Percentiles rank a stretch among this genome's conserved stretches.
These are phyloP conservation scores for Xylariales sp. DNA, from an alignment of 2,329 filamentous ascomycete genomes.

Conservation along the genomic window DNA sequence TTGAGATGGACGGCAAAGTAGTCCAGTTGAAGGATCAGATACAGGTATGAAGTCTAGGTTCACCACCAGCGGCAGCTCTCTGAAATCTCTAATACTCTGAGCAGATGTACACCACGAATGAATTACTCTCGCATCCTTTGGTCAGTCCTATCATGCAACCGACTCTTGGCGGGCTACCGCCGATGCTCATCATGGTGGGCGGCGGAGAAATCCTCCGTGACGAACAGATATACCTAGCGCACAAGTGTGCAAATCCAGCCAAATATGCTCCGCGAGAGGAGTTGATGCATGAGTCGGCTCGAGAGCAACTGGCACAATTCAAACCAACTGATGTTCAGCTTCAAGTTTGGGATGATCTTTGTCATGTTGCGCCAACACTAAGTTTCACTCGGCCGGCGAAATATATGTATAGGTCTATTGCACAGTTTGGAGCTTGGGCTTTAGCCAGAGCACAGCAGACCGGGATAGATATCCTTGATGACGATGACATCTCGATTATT, in stretches of 20 bases:
- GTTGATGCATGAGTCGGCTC: slow-evolving; percentile 59
- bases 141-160: slow-evolving; percentile 88
- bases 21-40: slow-evolving; percentile 86
- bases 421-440: slow-evolving; percentile 91
- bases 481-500: slow-evolving; percentile 72
- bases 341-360: slow-evolving; percentile 94
- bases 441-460: slow-evolving; percentile 76
- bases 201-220: slow-evolving; percentile 87
- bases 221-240: slow-evolving; percentile 91
- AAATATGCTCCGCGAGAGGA: slow-evolving; percentile 67
- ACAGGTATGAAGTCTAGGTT: slow-evolving; percentile 68
- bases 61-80: too few relatives aligned
- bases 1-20: slow-evolving; percentile 66
- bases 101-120: slow-evolving; percentile 73
- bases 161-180: slow-evolving; percentile 83
- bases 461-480: slow-evolving; percentile 75
- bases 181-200: slow-evolving; percentile 79
- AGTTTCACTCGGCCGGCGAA: slow-evolving; percentile 96
- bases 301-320: slow-evolving; percentile 58
- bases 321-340: slow-evolving; percentile 87
- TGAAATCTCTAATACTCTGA: too few relatives aligned
- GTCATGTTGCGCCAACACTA: slow-evolving; percentile 87
- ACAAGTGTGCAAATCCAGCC: slow-evolving; percentile 84
- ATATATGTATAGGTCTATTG: slow-evolving; percentile 88
- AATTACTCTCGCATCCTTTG: slow-evolving; percentile 78